Evolutionary conservation across 1,284 basidiomycete species (phyloP).

Genomic region (Fomitiporia mediterranea): DNA sequence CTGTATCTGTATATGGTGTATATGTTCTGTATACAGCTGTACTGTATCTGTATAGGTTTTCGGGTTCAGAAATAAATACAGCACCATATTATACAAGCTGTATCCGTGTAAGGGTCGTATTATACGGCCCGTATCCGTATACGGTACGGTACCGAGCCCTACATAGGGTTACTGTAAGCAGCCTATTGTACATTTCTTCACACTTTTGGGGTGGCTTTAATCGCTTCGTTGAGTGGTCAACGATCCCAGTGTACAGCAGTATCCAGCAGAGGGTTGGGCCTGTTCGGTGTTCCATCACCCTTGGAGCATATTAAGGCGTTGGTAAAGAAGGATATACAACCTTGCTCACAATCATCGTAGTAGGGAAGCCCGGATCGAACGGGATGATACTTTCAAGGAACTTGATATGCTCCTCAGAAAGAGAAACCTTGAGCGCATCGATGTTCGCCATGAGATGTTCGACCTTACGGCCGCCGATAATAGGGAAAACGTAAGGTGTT

Average conservation of each 20-base stretch:
- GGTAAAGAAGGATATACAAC: not conserved
- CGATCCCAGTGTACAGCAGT: conserved; percentile 5
- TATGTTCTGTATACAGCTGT: too few species aligned
- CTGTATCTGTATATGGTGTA: too few species aligned
- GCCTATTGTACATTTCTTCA: not conserved
- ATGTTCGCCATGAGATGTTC: conserved; percentile 23
- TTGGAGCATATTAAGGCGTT: not conserved
- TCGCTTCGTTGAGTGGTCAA: conserved; percentile 2
- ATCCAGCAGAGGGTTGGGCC: not conserved
- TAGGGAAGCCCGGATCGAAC: conserved; percentile 27
- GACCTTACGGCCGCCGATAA: conserved; percentile 22
- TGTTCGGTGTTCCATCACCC: conserved; percentile 11
- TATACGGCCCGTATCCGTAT: too few species aligned
- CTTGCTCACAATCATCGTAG: conserved; percentile 23
- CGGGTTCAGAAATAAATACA: too few species aligned
- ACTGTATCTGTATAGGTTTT: too few species aligned
- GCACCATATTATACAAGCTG: too few species aligned
- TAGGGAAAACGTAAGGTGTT: conserved; percentile 23
- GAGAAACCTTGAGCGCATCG: conserved; percentile 24
- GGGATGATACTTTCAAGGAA: conserved; percentile 21
- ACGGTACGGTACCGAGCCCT: too few species aligned
- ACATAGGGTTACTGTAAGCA: too few species aligned
- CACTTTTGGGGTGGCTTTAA: not conserved
- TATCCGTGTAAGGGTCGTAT: too few species aligned
- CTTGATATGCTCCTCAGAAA: conserved; percentile 25